Conservation (phyloP, 179 eudicot species). For the Silene noctiflora region DNA sequence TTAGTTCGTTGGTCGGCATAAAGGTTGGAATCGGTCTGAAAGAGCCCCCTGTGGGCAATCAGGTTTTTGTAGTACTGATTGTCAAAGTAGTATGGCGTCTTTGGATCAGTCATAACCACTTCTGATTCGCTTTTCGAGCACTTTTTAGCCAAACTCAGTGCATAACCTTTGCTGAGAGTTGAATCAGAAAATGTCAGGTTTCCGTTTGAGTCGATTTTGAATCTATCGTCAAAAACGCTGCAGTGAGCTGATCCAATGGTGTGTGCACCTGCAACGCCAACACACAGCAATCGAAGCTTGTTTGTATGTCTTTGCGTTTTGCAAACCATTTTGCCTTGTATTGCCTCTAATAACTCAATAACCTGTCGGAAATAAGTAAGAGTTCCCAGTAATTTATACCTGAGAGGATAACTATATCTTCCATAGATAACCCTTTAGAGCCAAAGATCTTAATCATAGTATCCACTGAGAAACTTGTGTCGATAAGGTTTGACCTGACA, state of each 20-base stretch:
- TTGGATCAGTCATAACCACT: conserved; percentile 35
- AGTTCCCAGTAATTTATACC: conserved; percentile 23
- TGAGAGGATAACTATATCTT: conserved; percentile 46
- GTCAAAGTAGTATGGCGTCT: conserved; percentile 38
- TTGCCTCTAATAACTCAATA: too few species aligned
- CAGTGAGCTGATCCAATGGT: conserved; percentile 48
- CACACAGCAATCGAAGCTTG: not conserved
- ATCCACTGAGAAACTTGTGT: conserved; percentile 61
- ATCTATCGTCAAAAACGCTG: conserved; percentile 30
- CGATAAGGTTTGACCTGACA: conserved; percentile 58
- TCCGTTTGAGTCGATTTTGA: conserved; percentile 33
- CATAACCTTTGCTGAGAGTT: conserved; percentile 29
- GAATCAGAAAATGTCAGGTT: conserved; percentile 31
- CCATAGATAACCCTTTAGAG: conserved; percentile 53
- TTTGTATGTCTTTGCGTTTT: too few species aligned
- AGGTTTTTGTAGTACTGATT: conserved; percentile 47
- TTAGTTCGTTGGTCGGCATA: conserved; percentile 36
- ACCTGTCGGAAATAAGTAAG: not conserved
- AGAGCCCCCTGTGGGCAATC: conserved; percentile 33
- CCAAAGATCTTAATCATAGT: conserved; percentile 45
- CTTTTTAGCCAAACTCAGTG: conserved; percentile 29
- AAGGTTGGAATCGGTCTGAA: conserved; percentile 40
- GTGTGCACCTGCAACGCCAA: conserved; percentile 39
- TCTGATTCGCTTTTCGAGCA: conserved; percentile 29
- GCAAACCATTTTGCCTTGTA: too few species aligned